Percentiles rank a stretch among this genome's conserved stretches.
phyloP scores from a whole-genome alignment of 2,329 filamentous ascomycete species.

The Beauveria medogensis region DNA sequence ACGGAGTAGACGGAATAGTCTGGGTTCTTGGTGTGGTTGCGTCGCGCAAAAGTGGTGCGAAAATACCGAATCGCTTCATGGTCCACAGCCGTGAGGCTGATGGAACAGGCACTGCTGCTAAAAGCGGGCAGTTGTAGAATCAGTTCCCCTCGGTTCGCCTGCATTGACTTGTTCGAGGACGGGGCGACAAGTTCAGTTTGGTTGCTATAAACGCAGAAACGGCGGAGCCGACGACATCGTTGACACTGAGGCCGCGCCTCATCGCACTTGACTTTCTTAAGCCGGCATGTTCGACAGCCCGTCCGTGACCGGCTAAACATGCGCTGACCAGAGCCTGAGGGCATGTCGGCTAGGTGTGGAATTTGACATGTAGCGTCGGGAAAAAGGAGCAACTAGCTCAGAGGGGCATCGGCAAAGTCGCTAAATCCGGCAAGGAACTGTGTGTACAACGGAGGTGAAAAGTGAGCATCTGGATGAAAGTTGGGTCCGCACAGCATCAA shows the following conservation, averaged over 20 bases:
- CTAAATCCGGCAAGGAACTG: background rate
- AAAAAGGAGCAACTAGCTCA: background rate
- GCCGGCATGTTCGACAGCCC: constrained; percentile 22
- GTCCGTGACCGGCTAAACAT: constrained; percentile 14
- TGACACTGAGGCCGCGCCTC: constrained; percentile 20
- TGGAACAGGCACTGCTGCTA: constrained; percentile 15
- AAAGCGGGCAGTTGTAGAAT: constrained; percentile 9
- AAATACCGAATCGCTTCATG: constrained; percentile 29
- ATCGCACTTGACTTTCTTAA: constrained; percentile 26
- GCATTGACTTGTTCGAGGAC: background rate
- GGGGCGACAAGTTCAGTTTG: constrained; percentile 10
- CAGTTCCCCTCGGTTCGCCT: background rate
- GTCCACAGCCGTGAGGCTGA: constrained; percentile 22
- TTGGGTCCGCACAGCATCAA: background rate
- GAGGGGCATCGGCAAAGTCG: background rate
- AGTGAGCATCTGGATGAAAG: background rate
- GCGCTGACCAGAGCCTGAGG: background rate
- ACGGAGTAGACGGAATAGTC: constrained; percentile 27
- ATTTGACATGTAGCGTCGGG: background rate
- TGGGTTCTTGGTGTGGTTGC: constrained; percentile 29
- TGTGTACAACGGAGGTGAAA: background rate
- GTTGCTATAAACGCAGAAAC: constrained; percentile 22
- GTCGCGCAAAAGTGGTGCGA: constrained; percentile 26
- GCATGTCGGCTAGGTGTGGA: background rate
- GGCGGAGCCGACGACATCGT: constrained; percentile 20